phyloP scores from a whole-genome alignment of 169 alveolate genomes.

The Plasmodium relictum region DNA sequence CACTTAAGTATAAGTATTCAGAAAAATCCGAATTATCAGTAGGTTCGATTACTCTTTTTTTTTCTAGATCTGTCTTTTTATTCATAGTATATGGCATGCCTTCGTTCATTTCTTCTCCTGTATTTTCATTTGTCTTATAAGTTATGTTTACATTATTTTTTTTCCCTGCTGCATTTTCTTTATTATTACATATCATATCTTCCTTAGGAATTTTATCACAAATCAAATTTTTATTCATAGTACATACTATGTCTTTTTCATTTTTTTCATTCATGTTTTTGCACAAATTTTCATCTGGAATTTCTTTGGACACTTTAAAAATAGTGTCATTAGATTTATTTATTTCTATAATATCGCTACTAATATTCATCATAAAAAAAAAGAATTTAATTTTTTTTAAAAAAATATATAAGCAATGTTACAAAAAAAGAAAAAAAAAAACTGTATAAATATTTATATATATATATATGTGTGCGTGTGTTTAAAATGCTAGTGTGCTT shows the following conservation, averaged over 20 bases:
- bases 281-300: too few species aligned
- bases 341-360: too few species aligned
- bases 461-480: neutral
- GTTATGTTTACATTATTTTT: neutral
- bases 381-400: too few species aligned
- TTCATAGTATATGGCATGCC: neutral
- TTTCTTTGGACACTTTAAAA: too few species aligned
- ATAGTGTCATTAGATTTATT: too few species aligned
- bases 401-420: too few species aligned
- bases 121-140: neutral
- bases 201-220: neutral
- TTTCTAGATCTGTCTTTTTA: too few species aligned
- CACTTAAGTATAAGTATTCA: slow-evolving; percentile 43
- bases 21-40: neutral
- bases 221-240: neutral
- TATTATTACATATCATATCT: neutral
- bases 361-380: too few species aligned
- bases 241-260: neutral
- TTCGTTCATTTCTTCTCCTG: neutral
- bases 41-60: too few species aligned
- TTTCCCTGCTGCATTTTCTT: neutral
- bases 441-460: neutral
- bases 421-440: neutral
- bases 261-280: neutral
- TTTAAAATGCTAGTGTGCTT: neutral